These are phyloP conservation scores for Balamuthia mandrillaris DNA, from an alignment of 208 protist genomes.

Conservation along the genomic window DNA sequence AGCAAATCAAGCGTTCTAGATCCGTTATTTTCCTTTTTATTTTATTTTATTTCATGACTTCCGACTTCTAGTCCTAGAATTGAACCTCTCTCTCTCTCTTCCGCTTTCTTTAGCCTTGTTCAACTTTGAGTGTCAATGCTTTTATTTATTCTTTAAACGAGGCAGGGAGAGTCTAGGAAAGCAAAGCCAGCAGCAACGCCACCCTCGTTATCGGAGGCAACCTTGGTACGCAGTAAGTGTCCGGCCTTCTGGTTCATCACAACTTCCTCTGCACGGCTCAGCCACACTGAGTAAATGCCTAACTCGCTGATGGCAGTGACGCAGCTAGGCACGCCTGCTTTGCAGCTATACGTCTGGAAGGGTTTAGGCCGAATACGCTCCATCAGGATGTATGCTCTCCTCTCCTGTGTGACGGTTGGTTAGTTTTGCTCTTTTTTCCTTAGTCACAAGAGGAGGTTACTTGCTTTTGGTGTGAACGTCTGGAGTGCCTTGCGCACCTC, in stretches of 20 bases:
- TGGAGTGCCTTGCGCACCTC: not conserved
- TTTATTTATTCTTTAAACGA: too few relatives aligned
- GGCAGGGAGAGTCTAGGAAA: slow-evolving; percentile 79
- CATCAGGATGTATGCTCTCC: slow-evolving; percentile 85
- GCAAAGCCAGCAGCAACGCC: slow-evolving; percentile 89
- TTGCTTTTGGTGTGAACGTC: not conserved
- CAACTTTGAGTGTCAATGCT: too few relatives aligned
- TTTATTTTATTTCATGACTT: too few relatives aligned
- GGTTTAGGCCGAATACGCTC: slow-evolving; percentile 75
- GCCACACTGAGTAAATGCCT: slow-evolving; percentile 71
- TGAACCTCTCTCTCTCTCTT: too few relatives aligned
- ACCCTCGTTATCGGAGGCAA: slow-evolving; percentile 81
- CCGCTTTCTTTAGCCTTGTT: too few relatives aligned
- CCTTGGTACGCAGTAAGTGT: slow-evolving; percentile 87
- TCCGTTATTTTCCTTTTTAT: too few relatives aligned
- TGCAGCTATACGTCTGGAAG: slow-evolving; percentile 68
- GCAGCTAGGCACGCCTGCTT: slow-evolving; percentile 63
- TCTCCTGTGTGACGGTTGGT: not conserved
- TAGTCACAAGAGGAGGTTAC: not conserved
- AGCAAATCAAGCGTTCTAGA: too few relatives aligned
- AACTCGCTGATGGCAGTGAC: slow-evolving; percentile 79
- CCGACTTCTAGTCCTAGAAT: too few relatives aligned
- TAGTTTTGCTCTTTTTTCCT: not conserved
- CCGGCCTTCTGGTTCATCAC: slow-evolving; percentile 75
- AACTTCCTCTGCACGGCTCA: not conserved